Conservation (phyloP, 352 stramenopile genomes). For the Sclerospora graminicola region DNA sequence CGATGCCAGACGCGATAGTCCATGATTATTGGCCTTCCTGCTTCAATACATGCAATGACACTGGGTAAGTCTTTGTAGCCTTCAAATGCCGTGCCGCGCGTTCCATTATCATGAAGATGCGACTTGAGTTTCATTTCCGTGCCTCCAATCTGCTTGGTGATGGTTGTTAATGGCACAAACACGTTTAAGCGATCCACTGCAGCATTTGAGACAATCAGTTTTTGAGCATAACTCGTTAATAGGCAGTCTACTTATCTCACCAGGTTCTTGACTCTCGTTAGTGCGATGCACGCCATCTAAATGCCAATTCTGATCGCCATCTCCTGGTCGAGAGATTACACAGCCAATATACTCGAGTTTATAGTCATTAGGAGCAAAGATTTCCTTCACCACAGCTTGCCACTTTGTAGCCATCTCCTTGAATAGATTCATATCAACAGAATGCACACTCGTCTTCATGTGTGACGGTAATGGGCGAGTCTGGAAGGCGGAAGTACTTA, state of each 20-base stretch:
- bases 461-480: conserved; percentile 1
- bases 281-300: conserved; percentile 65
- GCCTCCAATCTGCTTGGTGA: conserved; percentile 33
- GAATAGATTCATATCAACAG: conserved; percentile 19
- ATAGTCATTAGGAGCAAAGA: conserved; percentile 11
- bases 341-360: conserved; percentile 67
- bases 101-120: conserved; percentile 34
- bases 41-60: conserved; percentile 37
- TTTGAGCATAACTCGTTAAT: neutral
- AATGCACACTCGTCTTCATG: conserved; percentile 7
- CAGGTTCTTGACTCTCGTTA: conserved; percentile 34
- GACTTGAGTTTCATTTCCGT: conserved; percentile 64
- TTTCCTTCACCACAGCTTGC: conserved; percentile 12
- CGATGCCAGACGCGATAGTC: conserved; percentile 78
- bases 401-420: conserved; percentile 23
- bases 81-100: conserved; percentile 29
- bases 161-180: conserved; percentile 54
- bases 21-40: conserved; percentile 56
- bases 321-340: conserved; percentile 48
- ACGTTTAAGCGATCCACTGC: conserved; percentile 64
- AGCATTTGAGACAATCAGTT: neutral
- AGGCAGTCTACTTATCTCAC: conserved; percentile 6
- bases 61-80: conserved; percentile 40
- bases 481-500: conserved; percentile 19
- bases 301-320: conserved; percentile 70